These are phyloP conservation scores for Centrapalus pauciflorus DNA, from an alignment of 129 eudicot species.

Conservation along the genomic window DNA sequence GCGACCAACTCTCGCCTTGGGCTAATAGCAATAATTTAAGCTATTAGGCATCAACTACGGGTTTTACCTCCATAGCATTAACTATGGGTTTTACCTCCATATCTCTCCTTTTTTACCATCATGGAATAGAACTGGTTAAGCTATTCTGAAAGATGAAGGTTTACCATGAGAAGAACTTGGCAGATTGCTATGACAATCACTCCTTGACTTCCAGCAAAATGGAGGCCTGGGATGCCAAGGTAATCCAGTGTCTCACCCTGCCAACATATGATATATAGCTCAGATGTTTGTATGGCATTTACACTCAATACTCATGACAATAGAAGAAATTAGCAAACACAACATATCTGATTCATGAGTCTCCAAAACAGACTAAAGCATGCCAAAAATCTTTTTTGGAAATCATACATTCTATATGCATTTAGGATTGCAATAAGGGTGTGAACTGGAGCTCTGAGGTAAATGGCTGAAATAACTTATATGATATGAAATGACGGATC, in stretches of 20 bases:
- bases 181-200: slow-evolving; percentile 86
- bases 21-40: background rate
- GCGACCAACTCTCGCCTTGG: background rate
- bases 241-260: slow-evolving; percentile 95
- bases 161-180: slow-evolving; percentile 92
- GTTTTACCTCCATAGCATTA: too few relatives aligned
- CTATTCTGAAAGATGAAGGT: background rate
- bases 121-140: background rate
- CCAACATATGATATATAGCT: background rate
- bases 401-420: background rate
- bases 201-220: slow-evolving; percentile 97
- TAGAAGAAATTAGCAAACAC: background rate
- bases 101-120: background rate
- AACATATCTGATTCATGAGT: background rate
- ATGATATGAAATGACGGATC: background rate
- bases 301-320: background rate
- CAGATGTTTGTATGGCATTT: background rate
- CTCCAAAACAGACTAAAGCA: background rate
- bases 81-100: background rate
- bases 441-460: background rate
- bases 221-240: slow-evolving; percentile 96
- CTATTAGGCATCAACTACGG: background rate
- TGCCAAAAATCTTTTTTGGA: background rate
- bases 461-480: background rate
- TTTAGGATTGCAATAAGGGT: background rate